phyloP scores from a whole-genome alignment of 83 land plant species.

The Picea mariana region DNA sequence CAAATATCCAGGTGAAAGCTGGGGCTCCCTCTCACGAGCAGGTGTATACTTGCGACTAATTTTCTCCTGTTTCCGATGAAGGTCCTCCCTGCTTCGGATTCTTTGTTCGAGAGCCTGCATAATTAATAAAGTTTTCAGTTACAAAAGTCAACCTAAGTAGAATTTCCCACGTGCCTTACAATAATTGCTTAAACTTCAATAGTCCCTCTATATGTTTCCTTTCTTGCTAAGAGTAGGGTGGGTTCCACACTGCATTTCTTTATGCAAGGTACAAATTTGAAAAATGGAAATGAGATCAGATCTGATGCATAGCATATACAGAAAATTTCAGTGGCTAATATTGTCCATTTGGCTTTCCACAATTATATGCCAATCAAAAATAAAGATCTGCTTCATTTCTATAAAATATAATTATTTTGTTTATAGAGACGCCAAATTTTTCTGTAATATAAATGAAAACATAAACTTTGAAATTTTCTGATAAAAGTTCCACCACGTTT shows the following conservation, averaged over 20 bases:
- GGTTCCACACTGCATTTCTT: neutral
- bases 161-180: neutral
- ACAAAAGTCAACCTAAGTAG: neutral
- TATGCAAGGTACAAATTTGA: neutral
- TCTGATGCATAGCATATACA: neutral
- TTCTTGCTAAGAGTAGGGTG: neutral
- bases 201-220: neutral
- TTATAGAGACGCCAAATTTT: too few species aligned
- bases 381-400: too few species aligned
- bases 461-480: too few species aligned
- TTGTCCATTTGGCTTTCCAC: too few species aligned
- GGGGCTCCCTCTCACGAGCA: slow-evolving; percentile 61
- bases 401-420: too few species aligned
- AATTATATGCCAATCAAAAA: too few species aligned
- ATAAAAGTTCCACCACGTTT: too few species aligned
- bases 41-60: slow-evolving; percentile 70
- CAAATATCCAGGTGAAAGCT: slow-evolving; percentile 92
- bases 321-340: neutral
- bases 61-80: slow-evolving; percentile 84
- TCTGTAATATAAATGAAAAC: too few species aligned
- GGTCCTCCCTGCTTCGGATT: slow-evolving; percentile 75
- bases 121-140: neutral
- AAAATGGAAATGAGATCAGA: neutral
- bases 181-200: neutral
- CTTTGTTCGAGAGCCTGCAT: slow-evolving; percentile 74